Conservation (phyloP, 495 filamentous ascomycete genomes). For the Lepidopterella palustris region DNA sequence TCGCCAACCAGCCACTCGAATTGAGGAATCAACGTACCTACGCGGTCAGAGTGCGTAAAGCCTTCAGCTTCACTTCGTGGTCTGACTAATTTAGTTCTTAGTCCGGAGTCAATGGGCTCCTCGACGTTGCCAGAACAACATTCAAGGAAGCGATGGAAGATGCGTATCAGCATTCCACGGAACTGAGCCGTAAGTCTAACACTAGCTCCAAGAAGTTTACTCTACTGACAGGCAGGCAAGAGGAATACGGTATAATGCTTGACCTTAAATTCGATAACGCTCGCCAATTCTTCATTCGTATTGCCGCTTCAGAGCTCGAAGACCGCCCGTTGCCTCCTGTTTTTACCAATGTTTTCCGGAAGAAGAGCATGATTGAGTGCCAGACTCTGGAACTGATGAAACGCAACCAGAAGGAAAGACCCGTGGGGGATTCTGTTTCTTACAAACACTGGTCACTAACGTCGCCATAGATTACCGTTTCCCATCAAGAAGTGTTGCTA, state of each 20-base stretch:
- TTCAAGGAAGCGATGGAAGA: conserved; percentile 82
- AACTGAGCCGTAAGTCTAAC: conserved; percentile 49
- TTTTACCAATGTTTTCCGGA: conserved; percentile 70
- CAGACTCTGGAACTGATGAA: conserved; percentile 80
- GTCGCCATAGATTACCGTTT: conserved; percentile 54
- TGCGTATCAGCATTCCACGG: conserved; percentile 60
- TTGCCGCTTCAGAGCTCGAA: conserved; percentile 58
- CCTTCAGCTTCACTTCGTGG: too few species aligned
- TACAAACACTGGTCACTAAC: background rate
- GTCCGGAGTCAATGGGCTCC: conserved; percentile 76
- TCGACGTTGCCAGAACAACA: conserved; percentile 79
- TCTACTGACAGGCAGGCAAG: conserved; percentile 31
- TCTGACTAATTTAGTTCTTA: conserved; percentile 31
- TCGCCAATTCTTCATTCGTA: conserved; percentile 73
- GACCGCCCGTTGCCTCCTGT: conserved; percentile 55
- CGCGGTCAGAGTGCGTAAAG: conserved; percentile 64
- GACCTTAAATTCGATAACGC: conserved; percentile 70
- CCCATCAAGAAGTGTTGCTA: conserved; percentile 71
- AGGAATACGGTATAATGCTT: conserved; percentile 51
- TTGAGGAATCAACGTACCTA: conserved; percentile 88
- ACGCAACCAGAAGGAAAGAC: conserved; percentile 37
- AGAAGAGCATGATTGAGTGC: conserved; percentile 70
- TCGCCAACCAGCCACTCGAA: conserved; percentile 74
- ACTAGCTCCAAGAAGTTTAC: too few species aligned
- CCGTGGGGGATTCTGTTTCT: background rate